phyloP scores from a whole-genome alignment of 2,329 filamentous ascomycete species.

The Epichloe aotearoae region DNA sequence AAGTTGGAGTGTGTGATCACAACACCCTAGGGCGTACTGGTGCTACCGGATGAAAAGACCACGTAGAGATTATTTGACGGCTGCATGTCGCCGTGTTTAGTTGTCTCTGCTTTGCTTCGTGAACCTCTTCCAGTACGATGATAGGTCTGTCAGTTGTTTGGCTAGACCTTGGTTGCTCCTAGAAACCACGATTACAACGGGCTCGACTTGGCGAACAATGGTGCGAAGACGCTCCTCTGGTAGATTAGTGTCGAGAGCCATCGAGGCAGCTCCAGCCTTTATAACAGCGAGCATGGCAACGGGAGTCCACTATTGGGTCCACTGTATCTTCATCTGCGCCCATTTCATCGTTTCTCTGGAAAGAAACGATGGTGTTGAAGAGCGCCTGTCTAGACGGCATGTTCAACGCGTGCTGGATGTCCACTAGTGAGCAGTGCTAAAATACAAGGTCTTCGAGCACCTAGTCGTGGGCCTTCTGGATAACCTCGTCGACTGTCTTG shows the following conservation, averaged over 20 bases:
- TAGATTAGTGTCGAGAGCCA: constrained; percentile 7
- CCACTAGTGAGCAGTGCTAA: constrained; percentile 35
- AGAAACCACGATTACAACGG: constrained; percentile 2
- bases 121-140: neutral
- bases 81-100: neutral
- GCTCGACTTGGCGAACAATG: neutral
- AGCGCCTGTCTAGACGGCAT: constrained; percentile 8
- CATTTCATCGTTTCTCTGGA: constrained; percentile 11
- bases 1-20: too few species aligned
- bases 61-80: constrained; percentile 2
- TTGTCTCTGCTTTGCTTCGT: too few species aligned
- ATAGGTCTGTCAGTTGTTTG: neutral
- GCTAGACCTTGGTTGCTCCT: neutral
- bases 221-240: constrained; percentile 5
- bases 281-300: constrained; percentile 20
- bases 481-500: neutral
- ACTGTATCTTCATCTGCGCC: neutral
- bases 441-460: constrained; percentile 32
- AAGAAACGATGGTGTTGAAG: constrained; percentile 21
- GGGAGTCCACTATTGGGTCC: constrained; percentile 5
- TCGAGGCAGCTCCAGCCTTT: constrained; percentile 17
- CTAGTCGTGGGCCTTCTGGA: constrained; percentile 24
- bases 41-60: constrained; percentile 9
- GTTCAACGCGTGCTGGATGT: constrained; percentile 25
- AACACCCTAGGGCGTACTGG: too few species aligned